Base-by-base conservation (phyloP, 495 filamentous ascomycete species). In the Xylaria bambusicola region DNA sequence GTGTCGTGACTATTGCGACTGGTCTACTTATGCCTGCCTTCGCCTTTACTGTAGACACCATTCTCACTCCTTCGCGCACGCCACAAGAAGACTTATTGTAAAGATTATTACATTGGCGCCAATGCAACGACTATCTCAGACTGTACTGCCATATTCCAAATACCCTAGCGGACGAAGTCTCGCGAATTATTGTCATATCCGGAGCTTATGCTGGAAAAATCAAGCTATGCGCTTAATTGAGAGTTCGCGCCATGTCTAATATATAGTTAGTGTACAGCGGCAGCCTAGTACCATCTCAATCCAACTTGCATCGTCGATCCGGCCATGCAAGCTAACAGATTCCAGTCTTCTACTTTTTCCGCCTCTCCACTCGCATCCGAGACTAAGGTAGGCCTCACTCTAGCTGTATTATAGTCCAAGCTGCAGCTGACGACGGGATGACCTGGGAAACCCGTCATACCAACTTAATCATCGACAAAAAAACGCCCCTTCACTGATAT, bases 301-400 rank as follows among this genome's bases (percentile, higher is more conserved):
- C 56, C 36, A 58, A 49, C 35, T 42, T 44, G 12, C 46, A 58
- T 58, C 56, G 56, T 58, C 56, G 56, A 58, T 51, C 47, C 50
- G 15, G 10, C 42, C 20, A 31, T 7, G 24, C 3, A 38, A 44
- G n/a, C n/a, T n/a, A n/a, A n/a, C n/a, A n/a, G n/a, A n/a, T n/a
- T n/a, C n/a, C 17, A 58, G 56, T 51, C 51, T 58, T 33, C 26
- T 10, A 31, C 36, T n/a, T 12, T 24, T 15, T 13, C 2, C 24
- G 6, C 17, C 17, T 17, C 53, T 24, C 42, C 52, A 54, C 26
- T 54, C 6, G 31, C 52, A 44, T 26, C 52, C 38, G 52, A 17
- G 9, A 9, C 38, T 54, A 54, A 20, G 26, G 15, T 44, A 54
- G 6, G 8, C n/a, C n/a, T n/a, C n/a, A n/a, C n/a, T n/a, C n/a